These are phyloP conservation scores for Boletus pseudo-olivaceus DNA, from an alignment of 768 basidiomycete species.

Conservation along the genomic window DNA sequence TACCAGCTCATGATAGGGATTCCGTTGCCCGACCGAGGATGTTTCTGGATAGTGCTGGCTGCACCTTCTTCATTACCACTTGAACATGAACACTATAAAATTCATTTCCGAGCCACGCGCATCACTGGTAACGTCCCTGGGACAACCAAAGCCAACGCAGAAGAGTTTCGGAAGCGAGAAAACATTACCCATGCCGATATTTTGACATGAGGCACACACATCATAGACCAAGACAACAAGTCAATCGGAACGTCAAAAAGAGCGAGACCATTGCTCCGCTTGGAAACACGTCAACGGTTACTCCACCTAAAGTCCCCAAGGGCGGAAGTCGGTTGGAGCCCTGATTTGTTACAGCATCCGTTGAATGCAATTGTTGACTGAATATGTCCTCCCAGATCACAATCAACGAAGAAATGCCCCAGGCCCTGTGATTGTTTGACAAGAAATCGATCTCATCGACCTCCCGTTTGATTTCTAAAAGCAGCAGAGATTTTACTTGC, in stretches of 20 bases:
- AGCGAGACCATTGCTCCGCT: not conserved
- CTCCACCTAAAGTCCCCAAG: slow-evolving; percentile 2
- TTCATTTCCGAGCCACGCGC: not conserved
- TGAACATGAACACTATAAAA: not conserved
- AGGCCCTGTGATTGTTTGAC: not conserved
- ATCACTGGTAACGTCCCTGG: not conserved
- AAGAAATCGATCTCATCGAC: not conserved
- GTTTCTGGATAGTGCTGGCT: not conserved
- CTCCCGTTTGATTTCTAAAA: not conserved
- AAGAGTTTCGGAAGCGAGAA: slow-evolving; percentile 7
- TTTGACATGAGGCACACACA: not conserved
- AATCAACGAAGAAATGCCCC: not conserved
- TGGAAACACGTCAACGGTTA: not conserved
- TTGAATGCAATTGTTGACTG: slow-evolving; percentile 1
- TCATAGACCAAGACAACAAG: not conserved
- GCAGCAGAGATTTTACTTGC: not conserved
- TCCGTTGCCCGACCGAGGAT: slow-evolving; percentile 1
- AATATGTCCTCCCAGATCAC: slow-evolving; percentile 1
- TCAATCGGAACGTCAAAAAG: not conserved
- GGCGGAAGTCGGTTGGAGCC: not conserved
- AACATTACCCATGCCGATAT: not conserved
- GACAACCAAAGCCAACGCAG: not conserved
- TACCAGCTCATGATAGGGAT: not conserved
- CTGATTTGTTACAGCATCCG: not conserved
- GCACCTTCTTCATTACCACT: not conserved